These are phyloP conservation scores for Globisporangium recalcitrans DNA, from an alignment of 352 stramenopile genomes.

Conservation along the genomic window DNA sequence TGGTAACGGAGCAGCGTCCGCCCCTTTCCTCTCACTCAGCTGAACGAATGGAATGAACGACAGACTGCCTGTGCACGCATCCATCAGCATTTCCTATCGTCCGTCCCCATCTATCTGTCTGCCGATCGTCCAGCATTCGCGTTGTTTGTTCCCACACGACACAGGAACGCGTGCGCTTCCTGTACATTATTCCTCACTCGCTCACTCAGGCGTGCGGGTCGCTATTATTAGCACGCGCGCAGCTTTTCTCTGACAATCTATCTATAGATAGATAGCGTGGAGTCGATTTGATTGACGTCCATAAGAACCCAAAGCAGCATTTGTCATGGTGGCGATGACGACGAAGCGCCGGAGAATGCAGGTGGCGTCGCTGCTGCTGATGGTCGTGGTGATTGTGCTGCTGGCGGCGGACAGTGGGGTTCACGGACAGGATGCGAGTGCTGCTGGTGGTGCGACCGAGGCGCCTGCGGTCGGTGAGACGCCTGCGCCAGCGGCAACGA, in stretches of 20 bases:
- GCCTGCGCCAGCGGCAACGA: conserved; percentile 4
- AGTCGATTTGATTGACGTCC: no score
- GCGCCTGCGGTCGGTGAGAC: not conserved
- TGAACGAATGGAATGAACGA: not conserved
- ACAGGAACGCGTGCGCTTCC: not conserved
- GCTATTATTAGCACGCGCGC: not conserved
- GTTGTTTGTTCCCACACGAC: not conserved
- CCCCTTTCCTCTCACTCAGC: not conserved
- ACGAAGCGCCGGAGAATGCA: not conserved
- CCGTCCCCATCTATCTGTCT: not conserved
- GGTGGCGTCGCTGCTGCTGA: not conserved
- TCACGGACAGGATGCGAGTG: not conserved
- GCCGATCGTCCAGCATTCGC: not conserved
- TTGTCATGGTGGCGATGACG: not conserved
- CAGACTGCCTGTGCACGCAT: not conserved
- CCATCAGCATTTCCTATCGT: not conserved
- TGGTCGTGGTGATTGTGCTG: not conserved
- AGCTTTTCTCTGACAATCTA: not conserved
- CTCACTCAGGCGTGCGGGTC: not conserved
- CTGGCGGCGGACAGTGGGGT: not conserved
- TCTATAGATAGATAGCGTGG: no score
- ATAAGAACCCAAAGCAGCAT: not conserved
- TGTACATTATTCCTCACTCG: not conserved
- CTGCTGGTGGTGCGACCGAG: not conserved
- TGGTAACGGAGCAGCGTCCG: not conserved